Evolutionary conservation across 106 monocot genomes (phyloP).

Genomic region (Cymbidium sinense): DNA sequence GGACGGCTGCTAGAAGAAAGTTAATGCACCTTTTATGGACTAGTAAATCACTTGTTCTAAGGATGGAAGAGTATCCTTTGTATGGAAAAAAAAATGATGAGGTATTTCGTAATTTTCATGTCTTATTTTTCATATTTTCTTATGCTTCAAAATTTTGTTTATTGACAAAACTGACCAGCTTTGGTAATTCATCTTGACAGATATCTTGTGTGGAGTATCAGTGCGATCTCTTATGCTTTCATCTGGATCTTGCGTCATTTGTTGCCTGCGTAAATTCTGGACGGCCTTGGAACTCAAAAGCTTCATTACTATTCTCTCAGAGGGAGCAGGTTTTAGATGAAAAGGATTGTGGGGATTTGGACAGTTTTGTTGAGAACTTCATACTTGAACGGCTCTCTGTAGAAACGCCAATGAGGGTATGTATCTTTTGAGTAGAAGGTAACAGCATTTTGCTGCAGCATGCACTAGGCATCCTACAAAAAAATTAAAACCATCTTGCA

Average conservation of each 20-base stretch:
- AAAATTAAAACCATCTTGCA: no score
- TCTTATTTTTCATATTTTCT: neutral
- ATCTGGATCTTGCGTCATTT: constrained; percentile 84
- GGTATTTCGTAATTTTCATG: constrained; percentile 33
- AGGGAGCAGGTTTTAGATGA: constrained; percentile 29
- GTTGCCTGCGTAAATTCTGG: constrained; percentile 86
- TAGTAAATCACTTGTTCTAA: constrained; percentile 73
- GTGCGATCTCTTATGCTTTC: constrained; percentile 88
- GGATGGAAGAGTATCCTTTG: constrained; percentile 62
- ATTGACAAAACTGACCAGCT: neutral
- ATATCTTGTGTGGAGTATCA: constrained; percentile 80
- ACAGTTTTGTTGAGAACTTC: constrained; percentile 93
- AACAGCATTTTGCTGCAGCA: neutral
- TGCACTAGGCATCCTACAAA: neutral
- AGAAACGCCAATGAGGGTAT: constrained; percentile 78
- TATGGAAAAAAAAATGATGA: constrained; percentile 59
- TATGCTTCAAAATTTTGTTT: neutral
- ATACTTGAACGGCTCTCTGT: constrained; percentile 74
- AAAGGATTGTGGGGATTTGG: constrained; percentile 19
- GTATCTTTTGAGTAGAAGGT: neutral
- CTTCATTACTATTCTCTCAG: constrained; percentile 48
- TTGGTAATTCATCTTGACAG: constrained; percentile 33
- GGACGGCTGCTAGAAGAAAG: constrained; percentile 58
- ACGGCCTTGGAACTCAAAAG: constrained; percentile 52
- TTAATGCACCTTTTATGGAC: constrained; percentile 78